phyloP scores from a whole-genome alignment of 1,284 basidiomycete species.

The Cutaneotrichosporon spelunceum region DNA sequence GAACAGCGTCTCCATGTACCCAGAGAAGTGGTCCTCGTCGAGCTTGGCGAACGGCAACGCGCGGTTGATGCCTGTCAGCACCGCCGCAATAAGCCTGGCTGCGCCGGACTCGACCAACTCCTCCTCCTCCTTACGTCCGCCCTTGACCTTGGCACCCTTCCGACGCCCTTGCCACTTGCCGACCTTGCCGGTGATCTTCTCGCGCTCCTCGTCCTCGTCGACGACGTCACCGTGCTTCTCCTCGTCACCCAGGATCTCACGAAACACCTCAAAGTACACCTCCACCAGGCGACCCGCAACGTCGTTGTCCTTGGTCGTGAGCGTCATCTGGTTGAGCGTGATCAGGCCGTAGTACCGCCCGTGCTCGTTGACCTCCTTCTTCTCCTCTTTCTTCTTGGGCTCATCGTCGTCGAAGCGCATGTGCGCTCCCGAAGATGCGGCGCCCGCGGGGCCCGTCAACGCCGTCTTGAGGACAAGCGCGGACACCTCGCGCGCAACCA shows the following conservation, averaged over 20 bases:
- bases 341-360: conserved; percentile 87
- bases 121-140: conserved; percentile 48
- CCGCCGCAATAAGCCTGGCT: conserved; percentile 81
- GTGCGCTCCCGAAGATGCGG: conserved; percentile 38
- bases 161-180: conserved; percentile 50
- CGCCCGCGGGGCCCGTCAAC: conserved; percentile 53
- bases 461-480: conserved; percentile 68
- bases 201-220: conserved; percentile 44
- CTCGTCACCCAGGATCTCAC: conserved; percentile 70
- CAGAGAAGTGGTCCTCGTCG: conserved; percentile 65
- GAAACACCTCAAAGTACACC: conserved; percentile 93
- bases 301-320: conserved; percentile 67
- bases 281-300: conserved; percentile 83
- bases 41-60: conserved; percentile 87
- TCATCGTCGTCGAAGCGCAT: conserved; percentile 52
- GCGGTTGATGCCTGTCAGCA: conserved; percentile 91
- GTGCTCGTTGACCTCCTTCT: conserved; percentile 59
- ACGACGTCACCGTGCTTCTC: conserved; percentile 46
- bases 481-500: conserved; percentile 84
- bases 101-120: conserved; percentile 73
- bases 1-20: conserved; percentile 91
- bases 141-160: conserved; percentile 48
- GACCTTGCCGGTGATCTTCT: conserved; percentile 51
- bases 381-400: conserved; percentile 41
- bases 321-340: conserved; percentile 89